These are phyloP conservation scores for Euphrasia confusa DNA, from an alignment of 257 asterid species.

Conservation along the genomic window DNA sequence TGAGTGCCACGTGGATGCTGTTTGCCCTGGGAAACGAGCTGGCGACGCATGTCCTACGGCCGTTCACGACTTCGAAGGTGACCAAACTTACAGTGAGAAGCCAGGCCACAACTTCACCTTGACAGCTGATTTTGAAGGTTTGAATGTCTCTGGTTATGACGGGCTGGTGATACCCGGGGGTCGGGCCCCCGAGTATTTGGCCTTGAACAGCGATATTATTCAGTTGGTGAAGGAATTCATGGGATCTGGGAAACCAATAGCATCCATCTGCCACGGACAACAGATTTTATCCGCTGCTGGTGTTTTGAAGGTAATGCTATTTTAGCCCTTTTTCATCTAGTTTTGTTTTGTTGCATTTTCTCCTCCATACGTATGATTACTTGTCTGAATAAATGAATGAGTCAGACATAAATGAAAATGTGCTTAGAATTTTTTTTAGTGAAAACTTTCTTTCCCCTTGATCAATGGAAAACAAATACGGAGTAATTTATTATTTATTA, in stretches of 20 bases:
- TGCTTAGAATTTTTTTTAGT: not conserved
- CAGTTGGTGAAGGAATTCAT: conserved; percentile 65
- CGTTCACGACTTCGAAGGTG: conserved; percentile 97
- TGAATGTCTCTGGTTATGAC: conserved; percentile 66
- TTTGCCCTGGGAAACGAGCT: conserved; percentile 69
- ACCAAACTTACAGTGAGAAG: conserved; percentile 94
- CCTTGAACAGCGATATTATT: conserved; percentile 59
- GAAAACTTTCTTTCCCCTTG: not conserved
- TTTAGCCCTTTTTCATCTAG: not conserved
- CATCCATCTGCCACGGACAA: conserved; percentile 96
- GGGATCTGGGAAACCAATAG: conserved; percentile 83
- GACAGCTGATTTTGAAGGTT: conserved; percentile 52
- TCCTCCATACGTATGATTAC: not conserved
- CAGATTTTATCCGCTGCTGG: conserved; percentile 96
- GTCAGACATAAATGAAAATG: not conserved
- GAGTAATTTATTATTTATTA: too few species aligned
- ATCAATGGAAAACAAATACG: not conserved
- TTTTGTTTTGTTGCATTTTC: not conserved
- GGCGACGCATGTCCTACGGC: conserved; percentile 84
- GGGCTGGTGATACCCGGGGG: conserved; percentile 97
- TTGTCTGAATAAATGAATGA: not conserved
- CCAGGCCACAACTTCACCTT: conserved; percentile 87
- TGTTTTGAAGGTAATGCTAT: conserved; percentile 59
- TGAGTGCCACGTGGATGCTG: conserved; percentile 80
- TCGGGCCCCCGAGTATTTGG: conserved; percentile 94